Evolutionary conservation across 2,329 filamentous ascomycete species (phyloP).

Genomic region (Fusarium abutilonis): DNA sequence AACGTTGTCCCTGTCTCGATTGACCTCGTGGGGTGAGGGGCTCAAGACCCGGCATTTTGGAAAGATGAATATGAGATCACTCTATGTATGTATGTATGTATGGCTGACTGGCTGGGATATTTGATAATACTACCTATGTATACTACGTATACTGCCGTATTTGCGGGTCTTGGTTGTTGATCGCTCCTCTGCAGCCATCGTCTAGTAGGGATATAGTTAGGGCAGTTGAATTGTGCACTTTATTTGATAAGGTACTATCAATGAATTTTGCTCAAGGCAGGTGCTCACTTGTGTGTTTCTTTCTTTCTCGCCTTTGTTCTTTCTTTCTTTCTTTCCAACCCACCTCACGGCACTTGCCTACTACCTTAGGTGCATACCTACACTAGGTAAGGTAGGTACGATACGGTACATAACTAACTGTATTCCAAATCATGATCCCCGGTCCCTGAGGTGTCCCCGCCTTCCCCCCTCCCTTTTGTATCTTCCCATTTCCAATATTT

Average conservation of each 20-base stretch:
- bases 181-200: conserved; percentile 17
- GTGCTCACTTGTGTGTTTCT: background rate
- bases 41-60: background rate
- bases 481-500: conserved; percentile 29
- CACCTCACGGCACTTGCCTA: conserved; percentile 4
- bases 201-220: conserved; percentile 16
- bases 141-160: conserved; percentile 1
- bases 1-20: background rate
- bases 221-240: conserved; percentile 1
- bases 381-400: background rate
- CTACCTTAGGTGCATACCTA: background rate
- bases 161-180: conserved; percentile 6
- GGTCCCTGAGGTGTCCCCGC: conserved; percentile 9
- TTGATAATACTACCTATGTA: background rate
- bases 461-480: conserved; percentile 4
- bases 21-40: background rate
- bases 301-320: no score
- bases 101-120: background rate
- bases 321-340: conserved; percentile 4
- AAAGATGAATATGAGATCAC: no score
- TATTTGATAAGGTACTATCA: background rate
- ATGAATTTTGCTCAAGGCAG: background rate
- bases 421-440: conserved; percentile 17
- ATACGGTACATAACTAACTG: background rate
- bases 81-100: no score